phyloP scores from a whole-genome alignment of 2,329 filamentous ascomycete genomes.

The Drechslera avenae region DNA sequence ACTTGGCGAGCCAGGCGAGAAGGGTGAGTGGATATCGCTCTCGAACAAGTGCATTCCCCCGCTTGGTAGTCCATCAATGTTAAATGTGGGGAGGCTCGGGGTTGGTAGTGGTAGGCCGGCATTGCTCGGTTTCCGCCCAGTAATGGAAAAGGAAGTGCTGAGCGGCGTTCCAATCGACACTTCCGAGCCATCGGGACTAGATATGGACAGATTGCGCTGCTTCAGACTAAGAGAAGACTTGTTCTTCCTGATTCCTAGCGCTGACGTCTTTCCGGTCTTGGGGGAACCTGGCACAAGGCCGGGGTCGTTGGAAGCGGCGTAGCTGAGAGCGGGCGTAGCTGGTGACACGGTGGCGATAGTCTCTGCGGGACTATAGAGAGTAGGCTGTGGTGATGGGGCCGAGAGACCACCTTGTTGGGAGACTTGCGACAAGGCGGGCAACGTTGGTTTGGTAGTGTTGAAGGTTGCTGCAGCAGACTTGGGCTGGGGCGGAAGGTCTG shows the following conservation, averaged over 20 bases:
- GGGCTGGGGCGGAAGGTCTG: constrained; percentile 41
- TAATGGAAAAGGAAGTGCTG: constrained; percentile 67
- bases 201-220: constrained; percentile 72
- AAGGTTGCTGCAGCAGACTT: constrained; percentile 45
- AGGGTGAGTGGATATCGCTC: constrained; percentile 73
- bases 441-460: constrained; percentile 35
- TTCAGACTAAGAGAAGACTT: constrained; percentile 68
- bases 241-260: constrained; percentile 53
- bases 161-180: constrained; percentile 75
- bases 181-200: constrained; percentile 65
- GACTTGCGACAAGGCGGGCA: constrained; percentile 40
- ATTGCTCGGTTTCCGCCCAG: constrained; percentile 55
- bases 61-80: constrained; percentile 60
- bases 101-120: constrained; percentile 71
- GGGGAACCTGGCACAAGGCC: constrained; percentile 45
- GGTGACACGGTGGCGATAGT: constrained; percentile 50
- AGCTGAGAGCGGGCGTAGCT: constrained; percentile 42
- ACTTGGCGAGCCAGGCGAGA: constrained; percentile 68
- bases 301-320: constrained; percentile 53
- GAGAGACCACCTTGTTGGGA: constrained; percentile 31
- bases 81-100: constrained; percentile 67
- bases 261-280: constrained; percentile 39
- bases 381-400: constrained; percentile 40
- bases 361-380: constrained; percentile 50
- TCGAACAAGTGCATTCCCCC: constrained; percentile 84